These are phyloP conservation scores for Yamadazyma aaseri DNA, from an alignment of 1,139 yeast genomes.

Conservation along the genomic window DNA sequence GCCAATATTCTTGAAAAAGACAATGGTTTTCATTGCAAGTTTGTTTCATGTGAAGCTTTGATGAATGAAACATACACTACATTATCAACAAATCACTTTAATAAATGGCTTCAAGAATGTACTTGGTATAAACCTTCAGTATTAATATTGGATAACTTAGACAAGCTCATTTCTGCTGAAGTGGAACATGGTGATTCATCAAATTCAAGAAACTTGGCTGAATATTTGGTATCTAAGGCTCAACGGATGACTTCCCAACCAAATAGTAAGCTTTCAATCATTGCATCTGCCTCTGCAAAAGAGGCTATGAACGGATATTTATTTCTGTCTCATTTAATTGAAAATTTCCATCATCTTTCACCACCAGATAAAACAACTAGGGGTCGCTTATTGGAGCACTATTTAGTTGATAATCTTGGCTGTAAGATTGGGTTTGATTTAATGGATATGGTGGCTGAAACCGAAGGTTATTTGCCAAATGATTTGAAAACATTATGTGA, in stretches of 20 bases:
- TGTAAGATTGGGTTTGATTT: constrained; percentile 48
- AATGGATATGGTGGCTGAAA: constrained; percentile 71
- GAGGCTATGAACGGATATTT: constrained; percentile 64
- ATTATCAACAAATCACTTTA: constrained; percentile 43
- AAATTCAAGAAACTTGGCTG: constrained; percentile 59
- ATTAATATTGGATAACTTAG: constrained; percentile 78
- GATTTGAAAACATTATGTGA: constrained; percentile 76
- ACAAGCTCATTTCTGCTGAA: constrained; percentile 70
- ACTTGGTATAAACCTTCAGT: constrained; percentile 82
- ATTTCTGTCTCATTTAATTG: constrained; percentile 69
- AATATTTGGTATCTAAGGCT: constrained; percentile 38
- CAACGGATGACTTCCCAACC: constrained; percentile 37
- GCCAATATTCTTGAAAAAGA: constrained; percentile 30
- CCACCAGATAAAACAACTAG: constrained; percentile 74
- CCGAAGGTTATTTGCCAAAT: constrained; percentile 88
- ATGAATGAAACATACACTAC: constrained; percentile 56
- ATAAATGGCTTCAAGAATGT: constrained; percentile 56
- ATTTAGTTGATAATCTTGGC: constrained; percentile 33
- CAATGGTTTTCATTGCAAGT: constrained; percentile 43
- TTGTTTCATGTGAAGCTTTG: constrained; percentile 51
- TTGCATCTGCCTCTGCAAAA: constrained; percentile 62
- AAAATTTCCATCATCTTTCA: constrained; percentile 56
- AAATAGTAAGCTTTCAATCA: constrained; percentile 48
- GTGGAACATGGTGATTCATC: constrained; percentile 66
- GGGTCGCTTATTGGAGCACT: constrained; percentile 47